Evolutionary conservation across 2,329 filamentous ascomycete genomes (phyloP), one percentile per base, ranked within the genome.

Genomic region (Hypoxylon sp.): DNA sequence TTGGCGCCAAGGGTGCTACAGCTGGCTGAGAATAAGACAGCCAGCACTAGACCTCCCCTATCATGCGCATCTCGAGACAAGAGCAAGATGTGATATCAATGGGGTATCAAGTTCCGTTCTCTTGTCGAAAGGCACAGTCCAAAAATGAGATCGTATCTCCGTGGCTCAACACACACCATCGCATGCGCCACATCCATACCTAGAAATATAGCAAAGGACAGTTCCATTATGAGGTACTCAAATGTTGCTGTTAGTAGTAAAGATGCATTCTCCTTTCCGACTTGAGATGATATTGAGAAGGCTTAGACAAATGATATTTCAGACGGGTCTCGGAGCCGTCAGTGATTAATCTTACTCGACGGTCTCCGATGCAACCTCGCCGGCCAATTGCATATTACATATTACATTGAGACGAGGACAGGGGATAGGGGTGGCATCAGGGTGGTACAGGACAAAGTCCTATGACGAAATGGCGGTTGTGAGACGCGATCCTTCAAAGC

Each of bases 371-470:
- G 13, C 19, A 26, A 46, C 13, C 43, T 13, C 8, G 11, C 15
- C 13, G 24, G 10, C 41, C 19, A 22, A 24, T n/a, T 39, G 47
- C n/a, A 19, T 30, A 50, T 43, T 44, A 57, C n/a, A 37, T n/a
- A n/a, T n/a, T n/a, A n/a, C n/a, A n/a, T n/a, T n/a, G n/a, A n/a
- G n/a, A n/a, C n/a, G n/a, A n/a, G n/a, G n/a, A n/a, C n/a, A n/a
- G n/a, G n/a, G n/a, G n/a, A n/a, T n/a, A n/a, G n/a, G n/a, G n/a
- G n/a, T n/a, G n/a, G n/a, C n/a, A n/a, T n/a, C n/a, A n/a, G n/a
- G n/a, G 32, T 3, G n/a, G 24, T n/a, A 50, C 30, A 46, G 15
- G n/a, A 43, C 37, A 55, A n/a, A n/a, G 57, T 51, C 56, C 49
- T 59, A 49, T 41, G 17, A 24, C 17, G 20, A n/a, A n/a, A 10